Percentiles rank a stretch among this genome's conserved stretches.
phyloP scores from a whole-genome alignment of 805 yeast species.

The Hanseniaspora occidentalis region DNA sequence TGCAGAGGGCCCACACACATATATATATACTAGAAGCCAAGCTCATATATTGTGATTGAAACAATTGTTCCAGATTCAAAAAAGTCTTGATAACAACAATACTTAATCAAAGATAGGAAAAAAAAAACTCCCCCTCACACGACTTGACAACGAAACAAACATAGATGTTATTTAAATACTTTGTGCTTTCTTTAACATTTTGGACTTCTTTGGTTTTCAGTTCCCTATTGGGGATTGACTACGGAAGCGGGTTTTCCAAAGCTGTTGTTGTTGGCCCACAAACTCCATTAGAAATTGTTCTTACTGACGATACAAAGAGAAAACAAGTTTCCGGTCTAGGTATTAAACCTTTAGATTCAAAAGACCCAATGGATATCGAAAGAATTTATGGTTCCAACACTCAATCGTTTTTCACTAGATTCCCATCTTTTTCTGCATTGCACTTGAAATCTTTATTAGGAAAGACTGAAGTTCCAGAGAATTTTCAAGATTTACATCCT shows the following conservation, averaged over 20 bases:
- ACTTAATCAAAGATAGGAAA: too few relatives aligned
- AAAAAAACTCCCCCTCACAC: too few relatives aligned
- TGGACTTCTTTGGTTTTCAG: constrained; percentile 21
- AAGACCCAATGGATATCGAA: constrained; percentile 36
- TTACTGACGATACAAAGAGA: constrained; percentile 84
- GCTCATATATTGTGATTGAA: too few relatives aligned
- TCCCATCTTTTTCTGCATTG: constrained; percentile 57
- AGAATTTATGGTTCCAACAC: constrained; percentile 74
- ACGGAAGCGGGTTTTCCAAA: constrained; percentile 78
- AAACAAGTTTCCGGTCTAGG: constrained; percentile 78
- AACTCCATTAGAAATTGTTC: constrained; percentile 72
- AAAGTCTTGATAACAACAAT: too few relatives aligned
- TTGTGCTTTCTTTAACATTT: neutral
- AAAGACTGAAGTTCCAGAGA: constrained; percentile 31
- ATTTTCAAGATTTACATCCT: constrained; percentile 42
- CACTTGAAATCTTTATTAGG: constrained; percentile 68
- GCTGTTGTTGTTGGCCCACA: constrained; percentile 87
- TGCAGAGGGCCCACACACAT: too few relatives aligned
- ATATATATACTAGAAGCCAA: too few relatives aligned
- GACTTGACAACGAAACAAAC: too few relatives aligned
- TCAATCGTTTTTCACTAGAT: constrained; percentile 52
- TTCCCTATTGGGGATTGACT: constrained; percentile 80
- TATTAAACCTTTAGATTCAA: constrained; percentile 31
- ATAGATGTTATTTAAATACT: neutral
- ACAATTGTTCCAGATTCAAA: too few relatives aligned